A percentile compares a stretch with the other conserved stretches of the same genome.
Conservation (phyloP, 2,329 filamentous ascomycete species). For the Huntiella bhutanensis region DNA sequence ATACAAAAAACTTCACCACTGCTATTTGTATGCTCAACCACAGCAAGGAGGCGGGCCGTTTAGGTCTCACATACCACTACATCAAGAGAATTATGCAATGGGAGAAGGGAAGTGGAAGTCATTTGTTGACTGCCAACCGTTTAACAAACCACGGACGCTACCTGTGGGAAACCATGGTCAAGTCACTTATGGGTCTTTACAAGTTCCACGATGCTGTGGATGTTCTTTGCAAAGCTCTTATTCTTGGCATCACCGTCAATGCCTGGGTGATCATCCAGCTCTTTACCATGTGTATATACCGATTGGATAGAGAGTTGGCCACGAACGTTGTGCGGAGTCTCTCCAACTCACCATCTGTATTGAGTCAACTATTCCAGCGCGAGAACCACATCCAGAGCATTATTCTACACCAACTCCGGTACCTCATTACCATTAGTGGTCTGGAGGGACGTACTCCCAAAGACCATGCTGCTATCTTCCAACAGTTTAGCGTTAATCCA, state of each 20-base stretch:
- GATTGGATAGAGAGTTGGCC: conserved; percentile 18
- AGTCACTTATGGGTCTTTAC: conserved; percentile 29
- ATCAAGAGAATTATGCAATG: background rate
- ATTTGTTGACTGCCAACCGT: background rate
- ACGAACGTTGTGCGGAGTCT: conserved; percentile 9
- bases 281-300: conserved; percentile 23
- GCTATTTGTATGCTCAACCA: conserved; percentile 9
- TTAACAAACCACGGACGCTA: conserved; percentile 4
- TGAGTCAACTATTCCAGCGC: conserved; percentile 6
- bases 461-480: background rate
- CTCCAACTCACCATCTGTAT: background rate
- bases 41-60: conserved; percentile 8
- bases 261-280: conserved; percentile 19
- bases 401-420: conserved; percentile 11
- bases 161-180: conserved; percentile 27
- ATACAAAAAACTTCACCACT: conserved; percentile 5
- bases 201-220: conserved; percentile 25
- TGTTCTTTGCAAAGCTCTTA: conserved; percentile 23
- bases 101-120: no score
- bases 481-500: background rate
- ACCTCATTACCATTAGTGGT: conserved; percentile 10
- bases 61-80: conserved; percentile 8
- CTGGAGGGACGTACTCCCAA: conserved; percentile 1
- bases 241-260: conserved; percentile 19
- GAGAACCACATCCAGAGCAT: conserved; percentile 7